A percentile compares a stretch with the other conserved stretches of the same genome.
These are phyloP conservation scores for Xylaria sp. DNA, from an alignment of 2,329 filamentous ascomycete genomes.

Conservation along the genomic window DNA sequence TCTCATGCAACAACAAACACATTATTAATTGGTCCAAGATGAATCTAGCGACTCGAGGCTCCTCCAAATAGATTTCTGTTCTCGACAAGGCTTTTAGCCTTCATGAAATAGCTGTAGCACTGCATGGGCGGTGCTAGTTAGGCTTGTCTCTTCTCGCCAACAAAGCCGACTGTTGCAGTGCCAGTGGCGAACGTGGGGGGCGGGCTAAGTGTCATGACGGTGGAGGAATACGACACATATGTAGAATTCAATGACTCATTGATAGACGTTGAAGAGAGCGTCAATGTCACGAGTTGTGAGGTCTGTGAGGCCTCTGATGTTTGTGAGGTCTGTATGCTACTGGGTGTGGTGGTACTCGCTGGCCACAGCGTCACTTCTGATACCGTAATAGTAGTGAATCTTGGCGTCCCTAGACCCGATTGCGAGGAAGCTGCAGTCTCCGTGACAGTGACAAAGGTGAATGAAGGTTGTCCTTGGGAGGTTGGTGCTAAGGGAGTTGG, in stretches of 20 bases:
- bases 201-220: slow-evolving; percentile 35
- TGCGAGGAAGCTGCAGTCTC: slow-evolving; percentile 6
- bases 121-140: slow-evolving; percentile 7
- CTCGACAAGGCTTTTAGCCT: neutral
- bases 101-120: neutral
- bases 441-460: slow-evolving; percentile 36
- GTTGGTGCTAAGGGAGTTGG: slow-evolving; percentile 9
- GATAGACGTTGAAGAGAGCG: slow-evolving; percentile 36
- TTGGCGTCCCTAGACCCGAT: slow-evolving; percentile 8
- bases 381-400: slow-evolving; percentile 36
- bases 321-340: slow-evolving; percentile 17
- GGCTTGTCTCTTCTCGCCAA: slow-evolving; percentile 18
- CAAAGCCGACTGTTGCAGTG: slow-evolving; percentile 28
- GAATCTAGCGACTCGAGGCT: neutral
- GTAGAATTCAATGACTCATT: slow-evolving; percentile 38
- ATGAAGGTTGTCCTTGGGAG: slow-evolving; percentile 12
- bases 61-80: neutral
- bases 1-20: slow-evolving; percentile 11
- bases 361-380: slow-evolving; percentile 38
- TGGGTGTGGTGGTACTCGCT: slow-evolving; percentile 16
- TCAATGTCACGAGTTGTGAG: slow-evolving; percentile 35
- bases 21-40: slow-evolving; percentile 15
- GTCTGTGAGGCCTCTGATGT: neutral
- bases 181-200: slow-evolving; percentile 34
- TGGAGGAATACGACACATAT: slow-evolving; percentile 37